Conservation (phyloP, 441 rosid species). For the Croton setiger region DNA sequence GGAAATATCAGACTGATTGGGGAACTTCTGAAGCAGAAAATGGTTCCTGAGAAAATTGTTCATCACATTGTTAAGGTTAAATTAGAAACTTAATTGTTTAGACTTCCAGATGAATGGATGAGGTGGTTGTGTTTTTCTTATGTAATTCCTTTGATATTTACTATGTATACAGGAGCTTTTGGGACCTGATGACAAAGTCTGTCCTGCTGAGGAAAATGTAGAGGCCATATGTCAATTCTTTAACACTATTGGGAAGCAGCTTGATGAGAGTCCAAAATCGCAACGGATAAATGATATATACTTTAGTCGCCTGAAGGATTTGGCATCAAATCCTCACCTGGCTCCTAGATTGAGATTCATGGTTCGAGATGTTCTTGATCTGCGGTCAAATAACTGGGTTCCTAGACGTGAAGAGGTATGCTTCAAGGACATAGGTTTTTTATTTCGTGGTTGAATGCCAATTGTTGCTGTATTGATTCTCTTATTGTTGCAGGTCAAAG, state of each 20-base stretch:
- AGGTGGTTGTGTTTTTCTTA: not conserved
- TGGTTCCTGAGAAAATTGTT: constrained; percentile 85
- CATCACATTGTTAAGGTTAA: constrained; percentile 76
- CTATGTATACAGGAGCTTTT: constrained; percentile 63
- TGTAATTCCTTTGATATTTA: constrained; percentile 10
- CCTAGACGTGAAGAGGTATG: constrained; percentile 93
- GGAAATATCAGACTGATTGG: constrained; percentile 92
- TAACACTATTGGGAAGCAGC: constrained; percentile 81
- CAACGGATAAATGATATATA: constrained; percentile 65
- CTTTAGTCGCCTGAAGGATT: constrained; percentile 58
- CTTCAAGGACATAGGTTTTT: not conserved
- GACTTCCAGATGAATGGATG: not conserved
- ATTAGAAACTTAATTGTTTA: not conserved
- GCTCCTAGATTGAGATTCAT: constrained; percentile 71
- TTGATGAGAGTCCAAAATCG: constrained; percentile 64
- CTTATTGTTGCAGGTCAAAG: constrained; percentile 57
- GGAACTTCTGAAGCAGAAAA: constrained; percentile 85
- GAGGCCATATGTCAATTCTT: constrained; percentile 88
- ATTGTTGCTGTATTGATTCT: not conserved
- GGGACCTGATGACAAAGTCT: constrained; percentile 49
- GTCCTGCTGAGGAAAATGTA: constrained; percentile 84
- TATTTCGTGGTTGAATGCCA: not conserved
- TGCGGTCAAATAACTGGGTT: constrained; percentile 73
- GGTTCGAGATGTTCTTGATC: constrained; percentile 75
- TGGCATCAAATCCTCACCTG: constrained; percentile 58